Evolutionary conservation across 2,329 filamentous ascomycete genomes (phyloP).

Genomic region (Lecanicillium sp.): DNA sequence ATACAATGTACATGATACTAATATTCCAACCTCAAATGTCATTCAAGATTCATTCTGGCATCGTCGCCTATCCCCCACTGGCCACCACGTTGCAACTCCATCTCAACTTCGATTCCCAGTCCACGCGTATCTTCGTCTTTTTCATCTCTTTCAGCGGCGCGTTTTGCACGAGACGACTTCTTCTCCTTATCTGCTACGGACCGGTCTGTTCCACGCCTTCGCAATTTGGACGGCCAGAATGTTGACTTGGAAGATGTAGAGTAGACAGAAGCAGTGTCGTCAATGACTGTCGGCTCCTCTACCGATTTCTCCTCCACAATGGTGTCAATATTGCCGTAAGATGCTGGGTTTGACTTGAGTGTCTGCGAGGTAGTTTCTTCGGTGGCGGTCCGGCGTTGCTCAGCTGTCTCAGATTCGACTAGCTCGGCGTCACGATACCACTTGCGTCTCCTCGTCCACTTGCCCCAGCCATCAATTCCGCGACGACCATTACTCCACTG

Average conservation of each 20-base stretch:
- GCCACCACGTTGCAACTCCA: conserved; percentile 50
- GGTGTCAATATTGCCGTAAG: conserved; percentile 17
- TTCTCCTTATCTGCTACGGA: conserved; percentile 16
- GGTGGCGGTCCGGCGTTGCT: conserved; percentile 29
- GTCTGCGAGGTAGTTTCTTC: conserved; percentile 31
- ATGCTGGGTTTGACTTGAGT: conserved; percentile 20
- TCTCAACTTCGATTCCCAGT: conserved; percentile 39
- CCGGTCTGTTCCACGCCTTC: conserved; percentile 35
- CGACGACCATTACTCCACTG: conserved; percentile 87
- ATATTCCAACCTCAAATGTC: conserved; percentile 17
- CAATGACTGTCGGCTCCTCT: conserved; percentile 25
- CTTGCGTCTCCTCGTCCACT: conserved; percentile 87
- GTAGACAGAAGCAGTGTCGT: conserved; percentile 40
- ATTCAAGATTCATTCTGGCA: conserved; percentile 76
- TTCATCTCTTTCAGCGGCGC: conserved; percentile 34
- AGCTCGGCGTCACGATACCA: conserved; percentile 97
- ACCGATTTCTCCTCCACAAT: conserved; percentile 19
- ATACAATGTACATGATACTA: too few relatives aligned
- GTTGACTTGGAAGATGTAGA: conserved; percentile 44
- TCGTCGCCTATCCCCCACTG: conserved; percentile 82
- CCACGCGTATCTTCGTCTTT: conserved; percentile 37
- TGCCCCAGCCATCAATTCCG: conserved; percentile 84
- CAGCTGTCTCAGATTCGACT: conserved; percentile 57
- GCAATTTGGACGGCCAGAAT: conserved; percentile 35
- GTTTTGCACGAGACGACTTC: conserved; percentile 28